Evolutionary conservation across 371 early-diverging fungal species (phyloP).

Genomic region (Entomophthora muscae): DNA sequence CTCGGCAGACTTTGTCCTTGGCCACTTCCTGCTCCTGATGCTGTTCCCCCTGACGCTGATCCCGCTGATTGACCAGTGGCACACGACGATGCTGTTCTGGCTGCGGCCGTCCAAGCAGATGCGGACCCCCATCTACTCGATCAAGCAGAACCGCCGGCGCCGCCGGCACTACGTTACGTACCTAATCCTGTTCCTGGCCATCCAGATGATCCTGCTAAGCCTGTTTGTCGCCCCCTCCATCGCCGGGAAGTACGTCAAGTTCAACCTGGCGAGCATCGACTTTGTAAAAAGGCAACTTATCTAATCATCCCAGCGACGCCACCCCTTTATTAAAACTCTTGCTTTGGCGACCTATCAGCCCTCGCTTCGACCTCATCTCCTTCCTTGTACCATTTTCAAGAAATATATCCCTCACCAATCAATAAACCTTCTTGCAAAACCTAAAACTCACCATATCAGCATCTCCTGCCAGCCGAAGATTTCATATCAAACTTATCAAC

Average conservation of each 20-base stretch:
- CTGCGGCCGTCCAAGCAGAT: constrained; percentile 60
- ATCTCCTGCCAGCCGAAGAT: too few species aligned
- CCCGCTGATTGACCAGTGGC: constrained; percentile 53
- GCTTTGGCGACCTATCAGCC: too few species aligned
- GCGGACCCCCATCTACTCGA: constrained; percentile 52
- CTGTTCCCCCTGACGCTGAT: constrained; percentile 47
- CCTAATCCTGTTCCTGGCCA: constrained; percentile 39
- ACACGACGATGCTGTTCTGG: constrained; percentile 76
- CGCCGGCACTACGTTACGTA: constrained; percentile 40
- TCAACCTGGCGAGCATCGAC: not conserved
- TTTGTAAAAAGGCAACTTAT: not conserved
- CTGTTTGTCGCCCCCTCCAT: constrained; percentile 37
- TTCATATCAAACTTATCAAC: too few species aligned
- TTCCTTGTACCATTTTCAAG: too few species aligned
- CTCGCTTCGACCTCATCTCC: too few species aligned
- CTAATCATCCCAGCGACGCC: too few species aligned
- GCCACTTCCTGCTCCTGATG: constrained; percentile 53
- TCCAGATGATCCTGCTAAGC: constrained; percentile 34
- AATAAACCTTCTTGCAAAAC: too few species aligned
- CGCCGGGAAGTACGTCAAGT: constrained; percentile 12
- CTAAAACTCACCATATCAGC: too few species aligned
- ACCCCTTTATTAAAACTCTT: too few species aligned
- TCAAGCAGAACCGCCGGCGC: constrained; percentile 34
- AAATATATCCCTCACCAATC: too few species aligned
- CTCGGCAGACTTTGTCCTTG: constrained; percentile 53